A percentile compares a stretch with the other conserved stretches of the same genome.
phyloP scores from a whole-genome alignment of 2,329 filamentous ascomycete genomes.

The Pyrenophora seminiperda region DNA sequence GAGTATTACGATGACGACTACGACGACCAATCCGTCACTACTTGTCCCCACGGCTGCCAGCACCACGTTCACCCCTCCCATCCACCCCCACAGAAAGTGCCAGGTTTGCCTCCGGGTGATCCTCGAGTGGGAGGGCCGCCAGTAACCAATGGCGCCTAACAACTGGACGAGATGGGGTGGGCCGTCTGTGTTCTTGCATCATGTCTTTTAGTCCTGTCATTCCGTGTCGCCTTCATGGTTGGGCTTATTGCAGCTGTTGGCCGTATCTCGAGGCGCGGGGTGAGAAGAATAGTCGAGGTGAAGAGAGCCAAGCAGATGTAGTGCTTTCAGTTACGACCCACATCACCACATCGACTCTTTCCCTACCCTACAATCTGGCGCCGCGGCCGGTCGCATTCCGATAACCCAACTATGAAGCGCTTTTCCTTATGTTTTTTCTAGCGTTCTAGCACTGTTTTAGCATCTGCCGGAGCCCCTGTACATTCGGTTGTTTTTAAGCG shows the following conservation, averaged over 20 bases:
- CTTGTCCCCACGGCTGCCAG: constrained; percentile 42
- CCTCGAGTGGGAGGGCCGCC: constrained; percentile 28
- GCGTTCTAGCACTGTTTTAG: constrained; percentile 14
- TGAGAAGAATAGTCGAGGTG: constrained; percentile 11
- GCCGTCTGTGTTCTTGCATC: constrained; percentile 48
- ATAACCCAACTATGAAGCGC: neutral
- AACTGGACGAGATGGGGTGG: constrained; percentile 48
- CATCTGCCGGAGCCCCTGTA: constrained; percentile 12
- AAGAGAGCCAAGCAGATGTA: constrained; percentile 1
- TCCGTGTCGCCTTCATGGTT: constrained; percentile 35
- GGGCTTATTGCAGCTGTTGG: constrained; percentile 13
- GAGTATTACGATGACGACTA: constrained; percentile 48
- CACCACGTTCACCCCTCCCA: constrained; percentile 38
- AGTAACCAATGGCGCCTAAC: constrained; percentile 40
- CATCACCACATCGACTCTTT: neutral
- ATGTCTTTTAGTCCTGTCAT: constrained; percentile 34
- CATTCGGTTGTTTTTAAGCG: constrained; percentile 10
- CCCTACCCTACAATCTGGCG: neutral
- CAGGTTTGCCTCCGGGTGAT: constrained; percentile 32
- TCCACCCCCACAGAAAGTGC: constrained; percentile 28
- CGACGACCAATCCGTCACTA: constrained; percentile 33
- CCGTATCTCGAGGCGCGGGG: constrained; percentile 9
- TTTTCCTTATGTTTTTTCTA: neutral
- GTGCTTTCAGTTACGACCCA: neutral
- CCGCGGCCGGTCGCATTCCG: neutral